phyloP scores from a whole-genome alignment of 169 alveolate species.

The Plasmodium inui region DNA sequence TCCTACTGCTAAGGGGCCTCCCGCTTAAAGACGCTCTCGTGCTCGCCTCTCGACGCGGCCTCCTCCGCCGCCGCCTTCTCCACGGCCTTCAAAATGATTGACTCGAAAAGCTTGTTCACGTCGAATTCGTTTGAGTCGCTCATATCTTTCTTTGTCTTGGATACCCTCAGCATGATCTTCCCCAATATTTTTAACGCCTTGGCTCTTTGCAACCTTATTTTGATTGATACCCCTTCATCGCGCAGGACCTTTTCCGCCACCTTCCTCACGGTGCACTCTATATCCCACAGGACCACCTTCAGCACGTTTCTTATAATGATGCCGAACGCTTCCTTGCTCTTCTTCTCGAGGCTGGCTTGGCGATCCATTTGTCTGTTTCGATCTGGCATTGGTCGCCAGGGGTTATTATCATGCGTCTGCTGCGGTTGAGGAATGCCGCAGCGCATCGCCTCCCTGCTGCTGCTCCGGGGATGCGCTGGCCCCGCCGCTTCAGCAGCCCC shows the following conservation, averaged over 20 bases:
- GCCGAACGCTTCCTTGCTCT: conserved; percentile 54
- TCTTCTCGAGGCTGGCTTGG: conserved; percentile 28
- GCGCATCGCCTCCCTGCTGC: not conserved
- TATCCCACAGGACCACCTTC: conserved; percentile 81
- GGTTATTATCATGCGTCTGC: not conserved
- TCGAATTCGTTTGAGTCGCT: conserved; percentile 66
- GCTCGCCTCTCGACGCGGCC: not conserved
- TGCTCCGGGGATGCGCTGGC: not conserved
- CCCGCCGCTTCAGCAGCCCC: not conserved
- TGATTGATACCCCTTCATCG: conserved; percentile 77
- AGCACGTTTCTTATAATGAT: conserved; percentile 70
- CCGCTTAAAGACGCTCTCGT: not conserved
- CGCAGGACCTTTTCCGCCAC: conserved; percentile 82
- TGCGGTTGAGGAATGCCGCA: not conserved
- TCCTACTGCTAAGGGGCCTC: not conserved
- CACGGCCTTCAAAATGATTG: conserved; percentile 72
- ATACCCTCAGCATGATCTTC: conserved; percentile 76
- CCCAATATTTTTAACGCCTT: conserved; percentile 77
- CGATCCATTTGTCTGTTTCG: conserved; percentile 15
- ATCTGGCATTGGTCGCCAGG: no score
- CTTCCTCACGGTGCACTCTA: conserved; percentile 80
- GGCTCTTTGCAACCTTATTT: conserved; percentile 80
- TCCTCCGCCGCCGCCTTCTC: conserved; percentile 31
- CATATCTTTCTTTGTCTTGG: conserved; percentile 55
- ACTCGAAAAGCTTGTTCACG: conserved; percentile 63